Base-by-base conservation (phyloP, 2,329 filamentous ascomycete species). In the Ramularia endophylla region DNA sequence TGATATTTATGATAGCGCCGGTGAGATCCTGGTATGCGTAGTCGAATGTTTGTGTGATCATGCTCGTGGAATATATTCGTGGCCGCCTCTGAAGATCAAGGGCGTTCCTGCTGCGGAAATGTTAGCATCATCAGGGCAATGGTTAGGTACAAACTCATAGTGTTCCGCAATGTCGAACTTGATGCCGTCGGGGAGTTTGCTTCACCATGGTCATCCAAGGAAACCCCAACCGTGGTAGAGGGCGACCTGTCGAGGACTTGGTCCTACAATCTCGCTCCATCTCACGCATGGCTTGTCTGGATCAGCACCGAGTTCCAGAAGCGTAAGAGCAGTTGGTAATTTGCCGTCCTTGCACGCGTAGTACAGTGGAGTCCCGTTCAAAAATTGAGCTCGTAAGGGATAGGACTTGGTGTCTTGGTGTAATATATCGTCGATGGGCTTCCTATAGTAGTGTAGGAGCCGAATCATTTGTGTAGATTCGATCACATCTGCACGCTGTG, bases 391-490 rank as follows among this genome's bases (percentile, higher is more conserved):
- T 43, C 39, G 27, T 30, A 46, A 16, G 16, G 30, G 31, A 30
- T 46, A 40, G 28, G 36, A 38, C 29, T 20, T 29, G 16, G 39
- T 11, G 27, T 43, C 25, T 6, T 39, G 36, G 30, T 42, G 25
- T 34, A 42, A 16, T 12, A 42, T 42, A 5, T 42, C 40, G 33
- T 42, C 40, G 27, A 42, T 42, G 11, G 40, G 40, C 18, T 42
- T 42, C 17, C 25, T 11, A 9, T 31, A 19, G 19, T 36, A 13
- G 9, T 37, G 40, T 25, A 42, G 27, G 11, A 42, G 33, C 9
- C 18, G 13, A 28, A 42, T 37, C 33, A 37, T 30, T 8, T 22
- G 36, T 18, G 12, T 37, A 8, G 40, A 13, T 11, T 42, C 33
- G 27, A 31, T 12, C 4, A 30, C 2, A 12, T 37, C 27, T 15